Evolutionary conservation across 768 basidiomycete genomes (phyloP).

Genomic region (Cantharellus anzutake): DNA sequence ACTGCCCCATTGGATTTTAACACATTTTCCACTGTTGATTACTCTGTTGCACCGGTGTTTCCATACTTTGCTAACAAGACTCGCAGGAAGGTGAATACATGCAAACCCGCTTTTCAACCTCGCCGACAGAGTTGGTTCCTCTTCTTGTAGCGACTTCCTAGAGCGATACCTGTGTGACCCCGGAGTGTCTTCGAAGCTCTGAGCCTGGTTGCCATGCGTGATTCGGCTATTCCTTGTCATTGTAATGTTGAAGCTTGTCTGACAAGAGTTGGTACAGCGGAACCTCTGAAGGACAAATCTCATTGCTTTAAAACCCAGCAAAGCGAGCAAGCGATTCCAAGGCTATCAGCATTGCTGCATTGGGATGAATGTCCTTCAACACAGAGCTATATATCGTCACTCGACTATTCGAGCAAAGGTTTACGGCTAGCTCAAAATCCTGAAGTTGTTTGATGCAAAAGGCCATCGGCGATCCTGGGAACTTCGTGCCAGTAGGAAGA

Average conservation of each 20-base stretch:
- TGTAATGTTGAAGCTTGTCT: constrained; percentile 28
- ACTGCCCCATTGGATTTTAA: too few species aligned
- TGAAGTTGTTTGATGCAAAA: constrained; percentile 74
- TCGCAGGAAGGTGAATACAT: too few species aligned
- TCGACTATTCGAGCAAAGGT: constrained; percentile 75
- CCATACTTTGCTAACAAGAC: too few species aligned
- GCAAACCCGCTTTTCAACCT: too few species aligned
- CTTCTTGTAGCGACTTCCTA: too few species aligned
- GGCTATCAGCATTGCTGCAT: constrained; percentile 63
- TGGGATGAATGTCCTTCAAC: constrained; percentile 46
- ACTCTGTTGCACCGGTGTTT: too few species aligned
- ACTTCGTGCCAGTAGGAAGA: constrained; percentile 81
- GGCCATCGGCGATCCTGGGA: constrained; percentile 72
- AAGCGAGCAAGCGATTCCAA: constrained; percentile 84
- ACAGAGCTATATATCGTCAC: constrained; percentile 63
- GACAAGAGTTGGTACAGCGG: background rate
- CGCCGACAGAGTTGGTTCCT: too few species aligned
- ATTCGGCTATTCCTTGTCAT: constrained; percentile 39
- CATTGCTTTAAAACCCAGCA: constrained; percentile 85
- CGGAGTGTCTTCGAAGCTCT: too few species aligned
- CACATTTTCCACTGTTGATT: too few species aligned
- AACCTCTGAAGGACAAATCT: constrained; percentile 65
- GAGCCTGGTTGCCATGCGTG: too few species aligned
- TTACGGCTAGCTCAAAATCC: constrained; percentile 77
- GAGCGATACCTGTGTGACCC: too few species aligned